A percentile compares a stretch with the other conserved stretches of the same genome.
Evolutionary conservation across 225 moss, liverwort and hornwort genomes (phyloP).

Genomic region (Pseudoscleropodium purum): DNA sequence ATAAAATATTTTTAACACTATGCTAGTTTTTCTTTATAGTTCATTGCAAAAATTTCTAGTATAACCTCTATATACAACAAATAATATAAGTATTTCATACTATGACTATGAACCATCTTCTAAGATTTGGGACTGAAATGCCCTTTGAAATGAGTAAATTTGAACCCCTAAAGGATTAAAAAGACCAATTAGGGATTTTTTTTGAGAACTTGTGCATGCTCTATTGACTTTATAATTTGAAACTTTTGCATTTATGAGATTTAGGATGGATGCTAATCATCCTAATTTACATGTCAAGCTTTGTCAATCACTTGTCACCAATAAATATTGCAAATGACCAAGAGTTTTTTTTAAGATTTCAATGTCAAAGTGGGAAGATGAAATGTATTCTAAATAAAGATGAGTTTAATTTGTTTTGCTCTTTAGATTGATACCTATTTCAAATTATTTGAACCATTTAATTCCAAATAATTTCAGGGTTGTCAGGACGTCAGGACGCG

Average conservation of each 20-base stretch:
- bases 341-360: background rate
- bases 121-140: background rate
- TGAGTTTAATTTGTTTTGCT: background rate
- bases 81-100: background rate
- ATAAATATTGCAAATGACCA: background rate
- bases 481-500: too few relatives aligned
- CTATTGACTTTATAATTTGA: background rate
- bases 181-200: rapidly evolving
- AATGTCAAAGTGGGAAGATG: rapidly evolving
- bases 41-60: background rate
- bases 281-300: background rate
- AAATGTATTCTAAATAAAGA: background rate
- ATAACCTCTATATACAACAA: background rate
- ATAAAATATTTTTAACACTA: background rate
- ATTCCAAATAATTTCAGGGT: background rate
- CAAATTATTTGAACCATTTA: background rate
- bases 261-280: background rate
- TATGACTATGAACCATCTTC: background rate
- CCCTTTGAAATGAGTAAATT: background rate
- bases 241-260: too few relatives aligned
- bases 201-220: too few relatives aligned
- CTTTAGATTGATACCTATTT: background rate
- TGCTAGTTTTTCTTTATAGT: background rate
- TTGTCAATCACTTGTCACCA: background rate
- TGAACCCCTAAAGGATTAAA: background rate